Evolutionary conservation across 495 filamentous ascomycete species (phyloP).

Genomic region (Chlorociboria aeruginascens): DNA sequence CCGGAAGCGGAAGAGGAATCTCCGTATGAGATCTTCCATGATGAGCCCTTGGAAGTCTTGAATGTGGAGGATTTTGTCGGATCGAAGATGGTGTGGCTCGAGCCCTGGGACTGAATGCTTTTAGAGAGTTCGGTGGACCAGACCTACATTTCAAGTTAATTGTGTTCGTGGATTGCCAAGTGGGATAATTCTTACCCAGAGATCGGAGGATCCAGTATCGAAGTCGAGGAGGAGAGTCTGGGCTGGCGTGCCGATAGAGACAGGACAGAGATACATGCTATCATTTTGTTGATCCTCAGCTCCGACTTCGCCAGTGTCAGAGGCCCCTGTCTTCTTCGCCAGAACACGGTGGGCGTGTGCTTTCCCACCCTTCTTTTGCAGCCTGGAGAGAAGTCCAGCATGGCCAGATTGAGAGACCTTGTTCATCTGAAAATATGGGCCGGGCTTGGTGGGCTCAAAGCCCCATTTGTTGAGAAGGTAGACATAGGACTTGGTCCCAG

Average conservation of each 20-base stretch:
- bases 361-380: slow-evolving; percentile 23
- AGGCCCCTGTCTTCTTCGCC: slow-evolving; percentile 16
- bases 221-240: slow-evolving; percentile 61
- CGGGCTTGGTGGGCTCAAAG: slow-evolving; percentile 56
- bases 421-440: slow-evolving; percentile 46
- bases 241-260: slow-evolving; percentile 54
- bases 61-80: slow-evolving; percentile 51
- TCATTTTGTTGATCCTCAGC: slow-evolving; percentile 71
- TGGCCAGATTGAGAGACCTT: slow-evolving; percentile 6
- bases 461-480: slow-evolving; percentile 56
- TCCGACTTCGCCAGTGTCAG: slow-evolving; percentile 39
- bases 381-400: not conserved
- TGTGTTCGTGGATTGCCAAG: slow-evolving; percentile 5
- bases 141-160: slow-evolving; percentile 28
- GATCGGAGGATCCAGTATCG: slow-evolving; percentile 66
- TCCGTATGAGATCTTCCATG: slow-evolving; percentile 64
- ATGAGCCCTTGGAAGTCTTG: slow-evolving; percentile 33
- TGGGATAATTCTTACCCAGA: slow-evolving; percentile 47
- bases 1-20: slow-evolving; percentile 63
- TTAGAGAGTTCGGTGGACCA: slow-evolving; percentile 47
- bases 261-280: slow-evolving; percentile 52
- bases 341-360: slow-evolving; percentile 25
- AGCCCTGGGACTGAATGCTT: slow-evolving; percentile 21
- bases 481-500: slow-evolving; percentile 65
- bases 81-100: slow-evolving; percentile 41